Evolutionary conservation across 352 stramenopile species (phyloP), one percentile per base, ranked within the genome.

Genomic region (Globisporangium orthogonon): DNA sequence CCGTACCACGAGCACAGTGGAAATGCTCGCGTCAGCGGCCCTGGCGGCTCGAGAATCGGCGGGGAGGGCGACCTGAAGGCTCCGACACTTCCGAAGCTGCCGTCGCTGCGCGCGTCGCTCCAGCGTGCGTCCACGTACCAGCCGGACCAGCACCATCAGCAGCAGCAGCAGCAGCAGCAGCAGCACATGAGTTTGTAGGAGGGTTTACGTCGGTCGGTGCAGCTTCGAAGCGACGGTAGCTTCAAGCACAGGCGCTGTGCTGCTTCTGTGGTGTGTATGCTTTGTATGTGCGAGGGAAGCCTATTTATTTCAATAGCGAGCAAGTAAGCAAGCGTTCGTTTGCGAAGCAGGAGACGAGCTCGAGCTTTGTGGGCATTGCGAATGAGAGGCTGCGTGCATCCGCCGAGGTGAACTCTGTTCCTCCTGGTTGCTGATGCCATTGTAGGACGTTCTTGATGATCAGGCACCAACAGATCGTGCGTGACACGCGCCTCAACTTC

Each of bases 71-170:
- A 29, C 4, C 3, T 48, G 43, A 48, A 48, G 43, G 17, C 51
- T 23, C 35, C 51, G 23, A 15, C 6, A 14, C 35, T 37, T 7
- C 51, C 37, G 35, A 39, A 30, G 52, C 39, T 56, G 52, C 51
- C 51, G 51, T 48, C 51, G 9, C 37, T 56, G 7, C 39, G 52
- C 10, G 52, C 52, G 23, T 56, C 52, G 52, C 52, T 56, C 52
- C 37, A 56, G 52, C 52, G 52, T 17, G 52, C 50, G 37, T 56
- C 28, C 6, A 40, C 52, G 52, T 56, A 56, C 30, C 51, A 45
- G 4, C 35, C 35, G 23, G 35, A 56, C 3, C 37, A 56, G 15
- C 35, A 56, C 5, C 37, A 48, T 9, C 51, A 56, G 0, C 50
- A 43, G 9, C 48, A 37, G 9, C 31, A 37, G 33, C 41, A 46